These are phyloP conservation scores for Adansonia grandidieri DNA, from an alignment of 441 rosid species.

Conservation along the genomic window DNA sequence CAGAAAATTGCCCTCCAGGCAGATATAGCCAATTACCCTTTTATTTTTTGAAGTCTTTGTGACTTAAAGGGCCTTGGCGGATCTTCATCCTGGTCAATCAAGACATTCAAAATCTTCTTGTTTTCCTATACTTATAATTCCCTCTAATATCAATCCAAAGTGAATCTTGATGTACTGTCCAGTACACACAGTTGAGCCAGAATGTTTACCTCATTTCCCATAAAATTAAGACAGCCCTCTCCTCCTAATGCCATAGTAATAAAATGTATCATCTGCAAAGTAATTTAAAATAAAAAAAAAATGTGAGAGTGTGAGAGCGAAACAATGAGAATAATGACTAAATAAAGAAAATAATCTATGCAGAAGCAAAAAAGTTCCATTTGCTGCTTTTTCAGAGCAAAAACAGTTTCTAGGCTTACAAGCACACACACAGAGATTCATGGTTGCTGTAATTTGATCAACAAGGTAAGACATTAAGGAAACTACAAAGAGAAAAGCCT, in stretches of 20 bases:
- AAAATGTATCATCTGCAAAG: slow-evolving; percentile 79
- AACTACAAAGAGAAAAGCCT: slow-evolving; percentile 24
- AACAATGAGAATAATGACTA: slow-evolving; percentile 17
- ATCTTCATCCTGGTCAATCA: neutral
- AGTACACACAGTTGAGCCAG: neutral
- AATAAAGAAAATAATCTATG: neutral
- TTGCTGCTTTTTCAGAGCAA: neutral
- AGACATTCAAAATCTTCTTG: neutral
- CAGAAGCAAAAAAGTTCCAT: slow-evolving; percentile 6
- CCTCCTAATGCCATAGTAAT: slow-evolving; percentile 86
- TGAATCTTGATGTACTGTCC: neutral
- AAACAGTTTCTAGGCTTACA: neutral
- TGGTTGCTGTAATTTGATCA: slow-evolving; percentile 21
- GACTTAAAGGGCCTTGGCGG: neutral
- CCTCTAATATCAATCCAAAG: slow-evolving; percentile 16
- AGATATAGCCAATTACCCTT: slow-evolving; percentile 11
- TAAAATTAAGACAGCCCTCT: slow-evolving; percentile 85
- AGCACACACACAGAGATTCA: slow-evolving; percentile 12
- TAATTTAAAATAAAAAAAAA: slow-evolving; percentile 16
- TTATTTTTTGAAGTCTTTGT: neutral
- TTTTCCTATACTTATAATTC: neutral
- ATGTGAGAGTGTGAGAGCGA: slow-evolving; percentile 16
- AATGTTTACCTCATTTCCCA: slow-evolving; percentile 80
- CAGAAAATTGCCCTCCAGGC: slow-evolving; percentile 5
- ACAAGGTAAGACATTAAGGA: slow-evolving; percentile 20